Conservation (phyloP, 306 rosid genomes). For the Cyamopsis tetragonoloba region DNA sequence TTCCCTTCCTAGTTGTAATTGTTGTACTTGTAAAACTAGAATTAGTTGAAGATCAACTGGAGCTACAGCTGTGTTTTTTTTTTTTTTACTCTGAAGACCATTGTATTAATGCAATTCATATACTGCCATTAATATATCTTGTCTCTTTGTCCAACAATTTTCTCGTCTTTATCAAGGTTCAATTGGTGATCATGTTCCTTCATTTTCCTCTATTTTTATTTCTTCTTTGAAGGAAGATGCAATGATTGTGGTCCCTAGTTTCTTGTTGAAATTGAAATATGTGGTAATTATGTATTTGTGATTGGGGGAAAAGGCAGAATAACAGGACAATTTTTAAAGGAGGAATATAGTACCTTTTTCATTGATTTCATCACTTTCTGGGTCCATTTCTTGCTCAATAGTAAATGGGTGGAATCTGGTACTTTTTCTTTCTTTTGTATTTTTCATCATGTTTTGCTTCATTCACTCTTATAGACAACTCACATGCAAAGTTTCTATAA, state of each 20-base stretch:
- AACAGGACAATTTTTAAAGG: background rate
- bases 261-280: background rate
- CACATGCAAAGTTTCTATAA: background rate
- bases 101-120: conserved; percentile 26
- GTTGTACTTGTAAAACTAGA: conserved; percentile 27
- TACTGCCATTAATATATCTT: conserved; percentile 14
- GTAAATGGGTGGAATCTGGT: background rate
- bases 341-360: background rate
- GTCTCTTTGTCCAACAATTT: background rate
- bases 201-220: background rate
- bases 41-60: conserved; percentile 10
- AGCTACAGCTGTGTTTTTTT: conserved; percentile 6
- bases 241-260: background rate
- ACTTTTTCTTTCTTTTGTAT: background rate
- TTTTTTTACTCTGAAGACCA: background rate
- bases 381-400: background rate
- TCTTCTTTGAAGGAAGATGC: background rate
- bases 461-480: background rate
- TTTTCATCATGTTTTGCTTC: background rate
- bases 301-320: background rate
- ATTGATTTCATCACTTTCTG: background rate
- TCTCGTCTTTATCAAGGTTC: background rate
- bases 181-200: background rate
- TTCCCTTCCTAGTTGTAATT: conserved; percentile 16
- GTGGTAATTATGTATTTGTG: background rate